Evolutionary conservation across 2,329 filamentous ascomycete species (phyloP).

Genomic region (Moelleriella libera): DNA sequence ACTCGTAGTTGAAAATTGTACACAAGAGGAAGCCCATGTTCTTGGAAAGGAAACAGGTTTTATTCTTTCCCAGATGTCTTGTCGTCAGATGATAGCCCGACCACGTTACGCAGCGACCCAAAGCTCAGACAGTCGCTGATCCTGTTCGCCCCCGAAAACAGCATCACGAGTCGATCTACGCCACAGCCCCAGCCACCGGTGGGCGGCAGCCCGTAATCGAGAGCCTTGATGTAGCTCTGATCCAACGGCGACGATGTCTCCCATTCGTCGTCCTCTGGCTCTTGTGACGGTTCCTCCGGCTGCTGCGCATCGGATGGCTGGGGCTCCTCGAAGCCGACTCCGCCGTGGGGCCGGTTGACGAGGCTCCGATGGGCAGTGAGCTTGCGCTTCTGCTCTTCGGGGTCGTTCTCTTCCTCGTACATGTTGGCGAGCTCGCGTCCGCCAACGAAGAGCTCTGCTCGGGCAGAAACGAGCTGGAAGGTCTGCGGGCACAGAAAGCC

Average conservation of each 20-base stretch:
- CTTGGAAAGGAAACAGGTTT: neutral
- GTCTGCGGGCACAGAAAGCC: slow-evolving; percentile 58
- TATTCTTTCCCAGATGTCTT: slow-evolving; percentile 6
- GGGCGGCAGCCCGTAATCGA: slow-evolving; percentile 85
- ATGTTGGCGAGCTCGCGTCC: slow-evolving; percentile 83
- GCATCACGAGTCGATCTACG: slow-evolving; percentile 81
- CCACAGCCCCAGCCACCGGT: slow-evolving; percentile 96
- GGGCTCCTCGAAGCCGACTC: slow-evolving; percentile 13
- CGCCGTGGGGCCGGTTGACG: slow-evolving; percentile 19
- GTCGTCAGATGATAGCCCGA: slow-evolving; percentile 30
- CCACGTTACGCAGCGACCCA: slow-evolving; percentile 63
- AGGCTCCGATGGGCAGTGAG: slow-evolving; percentile 43
- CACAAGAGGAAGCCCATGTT: no score
- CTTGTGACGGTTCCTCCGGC: slow-evolving; percentile 1
- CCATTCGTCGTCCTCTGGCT: slow-evolving; percentile 23
- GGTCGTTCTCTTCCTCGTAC: slow-evolving; percentile 97
- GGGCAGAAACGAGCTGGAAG: slow-evolving; percentile 61
- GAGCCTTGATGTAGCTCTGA: slow-evolving; percentile 68
- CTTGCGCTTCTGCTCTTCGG: slow-evolving; percentile 72
- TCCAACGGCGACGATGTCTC: slow-evolving; percentile 40
- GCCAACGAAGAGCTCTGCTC: slow-evolving; percentile 72
- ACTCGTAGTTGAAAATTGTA: no score
- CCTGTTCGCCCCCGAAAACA: slow-evolving; percentile 63
- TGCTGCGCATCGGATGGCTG: neutral
- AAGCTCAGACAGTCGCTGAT: slow-evolving; percentile 84